These are phyloP conservation scores for Salvia hispanica DNA, from an alignment of 257 asterid species.

Conservation along the genomic window DNA sequence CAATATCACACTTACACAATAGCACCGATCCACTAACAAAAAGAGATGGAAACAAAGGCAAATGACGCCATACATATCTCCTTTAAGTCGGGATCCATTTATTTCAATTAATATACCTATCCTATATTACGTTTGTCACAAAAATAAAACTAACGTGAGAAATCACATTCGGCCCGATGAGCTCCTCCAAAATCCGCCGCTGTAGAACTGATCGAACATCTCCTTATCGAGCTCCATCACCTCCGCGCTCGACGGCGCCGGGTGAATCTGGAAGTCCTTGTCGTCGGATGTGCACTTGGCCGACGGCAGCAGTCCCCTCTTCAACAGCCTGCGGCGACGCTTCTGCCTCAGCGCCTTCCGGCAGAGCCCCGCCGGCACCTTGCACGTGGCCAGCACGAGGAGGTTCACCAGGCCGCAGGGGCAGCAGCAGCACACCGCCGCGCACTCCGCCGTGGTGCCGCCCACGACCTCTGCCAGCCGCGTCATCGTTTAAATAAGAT, in stretches of 20 bases:
- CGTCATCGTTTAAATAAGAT: too few species aligned
- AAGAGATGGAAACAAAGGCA: background rate
- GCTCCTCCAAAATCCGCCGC: slow-evolving; percentile 87
- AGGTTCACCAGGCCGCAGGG: slow-evolving; percentile 73
- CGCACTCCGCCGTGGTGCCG: slow-evolving; percentile 83
- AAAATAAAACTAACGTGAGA: background rate
- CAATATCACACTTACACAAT: too few species aligned
- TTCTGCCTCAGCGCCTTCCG: slow-evolving; percentile 60
- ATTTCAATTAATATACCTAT: background rate
- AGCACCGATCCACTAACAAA: background rate
- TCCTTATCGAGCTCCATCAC: slow-evolving; percentile 70
- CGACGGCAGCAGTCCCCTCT: slow-evolving; percentile 34
- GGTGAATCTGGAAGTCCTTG: slow-evolving; percentile 44
- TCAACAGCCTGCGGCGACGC: slow-evolving; percentile 51
- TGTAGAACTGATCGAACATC: slow-evolving; percentile 66
- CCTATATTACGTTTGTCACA: background rate
- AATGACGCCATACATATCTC: slow-evolving; percentile 14
- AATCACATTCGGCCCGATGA: slow-evolving; percentile 44
- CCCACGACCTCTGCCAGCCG: slow-evolving; percentile 76
- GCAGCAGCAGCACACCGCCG: slow-evolving; percentile 84
- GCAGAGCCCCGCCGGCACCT: slow-evolving; percentile 71
- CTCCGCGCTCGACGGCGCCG: slow-evolving; percentile 36
- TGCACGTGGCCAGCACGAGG: slow-evolving; percentile 62
- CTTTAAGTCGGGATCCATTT: background rate
- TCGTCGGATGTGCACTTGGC: slow-evolving; percentile 44